phyloP scores from a whole-genome alignment of 306 rosid genomes.

The Styphnolobium japonicum region DNA sequence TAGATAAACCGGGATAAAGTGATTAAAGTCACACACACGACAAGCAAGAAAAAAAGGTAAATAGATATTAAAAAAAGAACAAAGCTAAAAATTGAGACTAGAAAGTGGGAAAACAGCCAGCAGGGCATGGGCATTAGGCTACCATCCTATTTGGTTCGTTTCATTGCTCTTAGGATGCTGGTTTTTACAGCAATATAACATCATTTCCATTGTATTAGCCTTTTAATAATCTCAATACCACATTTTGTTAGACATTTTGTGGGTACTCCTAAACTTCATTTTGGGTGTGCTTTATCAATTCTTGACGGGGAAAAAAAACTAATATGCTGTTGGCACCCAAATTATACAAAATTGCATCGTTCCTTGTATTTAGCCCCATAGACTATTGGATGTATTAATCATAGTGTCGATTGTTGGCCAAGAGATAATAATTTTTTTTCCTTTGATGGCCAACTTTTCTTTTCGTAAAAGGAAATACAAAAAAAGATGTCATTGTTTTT shows the following conservation, averaged over 20 bases:
- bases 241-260: not conserved
- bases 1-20: too few species aligned
- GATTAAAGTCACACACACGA: not conserved
- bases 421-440: not conserved
- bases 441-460: constrained; percentile 19
- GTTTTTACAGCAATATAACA: not conserved
- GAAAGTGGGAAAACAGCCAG: not conserved
- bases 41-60: not conserved
- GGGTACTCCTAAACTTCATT: not conserved
- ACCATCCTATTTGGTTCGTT: not conserved
- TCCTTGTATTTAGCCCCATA: not conserved
- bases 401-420: not conserved
- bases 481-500: not conserved
- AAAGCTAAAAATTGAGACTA: not conserved
- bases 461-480: constrained; percentile 24
- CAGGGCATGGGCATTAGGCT: not conserved
- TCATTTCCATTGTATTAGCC: not conserved
- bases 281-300: not conserved
- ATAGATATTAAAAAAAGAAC: not conserved
- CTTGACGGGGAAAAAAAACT: not conserved
- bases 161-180: not conserved
- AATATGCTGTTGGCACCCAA: not conserved
- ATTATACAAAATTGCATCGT: not conserved
- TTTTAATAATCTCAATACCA: not conserved
- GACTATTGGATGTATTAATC: not conserved